phyloP scores from a whole-genome alignment of 306 rosid genomes.

The Citrullus amarus region DNA sequence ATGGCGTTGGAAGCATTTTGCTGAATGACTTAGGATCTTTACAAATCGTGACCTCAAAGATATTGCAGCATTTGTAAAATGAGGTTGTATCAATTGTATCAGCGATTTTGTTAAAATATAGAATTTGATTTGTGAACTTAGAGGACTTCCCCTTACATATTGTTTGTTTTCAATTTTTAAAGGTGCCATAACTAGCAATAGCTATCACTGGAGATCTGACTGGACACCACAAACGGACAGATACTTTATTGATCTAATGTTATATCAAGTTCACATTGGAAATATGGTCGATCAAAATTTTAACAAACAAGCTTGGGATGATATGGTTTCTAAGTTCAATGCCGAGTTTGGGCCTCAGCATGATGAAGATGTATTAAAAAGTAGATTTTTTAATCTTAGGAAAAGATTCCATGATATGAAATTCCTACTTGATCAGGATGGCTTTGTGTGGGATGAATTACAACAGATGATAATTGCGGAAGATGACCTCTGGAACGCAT shows the following conservation, averaged over 20 bases:
- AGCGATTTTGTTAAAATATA: neutral
- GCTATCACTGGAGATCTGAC: constrained; percentile 20
- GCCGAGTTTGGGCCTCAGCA: constrained; percentile 35
- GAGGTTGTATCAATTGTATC: neutral
- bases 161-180: constrained; percentile 1
- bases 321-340: constrained; percentile 39
- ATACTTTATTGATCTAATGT: constrained; percentile 44
- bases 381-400: constrained; percentile 31
- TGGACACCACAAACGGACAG: constrained; percentile 46
- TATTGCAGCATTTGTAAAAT: neutral
- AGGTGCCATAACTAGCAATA: constrained; percentile 22
- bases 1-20: neutral
- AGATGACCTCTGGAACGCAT: constrained; percentile 37
- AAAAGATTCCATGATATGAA: constrained; percentile 36
- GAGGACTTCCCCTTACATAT: neutral
- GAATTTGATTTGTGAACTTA: neutral
- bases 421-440: constrained; percentile 29
- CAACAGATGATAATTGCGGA: constrained; percentile 37
- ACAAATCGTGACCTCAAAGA: neutral
- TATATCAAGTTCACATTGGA: constrained; percentile 33
- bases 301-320: constrained; percentile 33
- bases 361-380: constrained; percentile 28
- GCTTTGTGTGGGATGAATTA: constrained; percentile 50
- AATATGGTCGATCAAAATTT: constrained; percentile 30
- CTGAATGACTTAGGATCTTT: neutral